These are phyloP conservation scores for Leccinellum albellum DNA, from an alignment of 768 basidiomycete species.

Conservation along the genomic window DNA sequence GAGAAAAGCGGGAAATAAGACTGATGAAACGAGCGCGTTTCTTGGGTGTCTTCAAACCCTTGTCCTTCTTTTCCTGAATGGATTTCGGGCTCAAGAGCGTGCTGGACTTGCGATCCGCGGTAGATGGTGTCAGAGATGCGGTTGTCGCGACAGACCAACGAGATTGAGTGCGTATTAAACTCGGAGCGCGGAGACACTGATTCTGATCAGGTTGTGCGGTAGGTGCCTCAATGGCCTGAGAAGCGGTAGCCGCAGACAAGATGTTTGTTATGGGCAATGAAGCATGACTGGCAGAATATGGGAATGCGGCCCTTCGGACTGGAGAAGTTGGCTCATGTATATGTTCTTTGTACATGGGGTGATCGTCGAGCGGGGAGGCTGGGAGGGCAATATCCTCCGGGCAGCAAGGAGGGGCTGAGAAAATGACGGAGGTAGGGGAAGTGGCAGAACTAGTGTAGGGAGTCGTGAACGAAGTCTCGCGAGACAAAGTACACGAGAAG, in stretches of 20 bases:
- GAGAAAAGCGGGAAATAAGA: constrained; percentile 31
- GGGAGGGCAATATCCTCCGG: constrained; percentile 28
- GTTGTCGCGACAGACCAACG: constrained; percentile 32
- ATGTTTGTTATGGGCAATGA: constrained; percentile 6
- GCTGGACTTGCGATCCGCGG: constrained; percentile 6
- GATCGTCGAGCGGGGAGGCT: constrained; percentile 19
- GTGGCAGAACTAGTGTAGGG: constrained; percentile 21
- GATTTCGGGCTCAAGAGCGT: constrained; percentile 8
- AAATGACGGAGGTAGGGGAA: constrained; percentile 19
- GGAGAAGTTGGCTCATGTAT: constrained; percentile 5
- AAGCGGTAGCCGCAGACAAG: constrained; percentile 9
- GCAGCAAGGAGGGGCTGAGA: constrained; percentile 12
- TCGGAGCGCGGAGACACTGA: constrained; percentile 2
- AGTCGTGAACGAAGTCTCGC: constrained; percentile 24
- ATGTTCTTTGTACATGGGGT: background rate
- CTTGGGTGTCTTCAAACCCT: constrained; percentile 23
- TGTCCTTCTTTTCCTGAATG: constrained; percentile 19
- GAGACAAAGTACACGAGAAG: constrained; percentile 26
- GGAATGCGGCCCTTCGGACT: background rate
- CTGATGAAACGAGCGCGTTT: constrained; percentile 33
- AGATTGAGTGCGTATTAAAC: constrained; percentile 13
- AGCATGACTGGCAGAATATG: constrained; percentile 4
- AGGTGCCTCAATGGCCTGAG: background rate
- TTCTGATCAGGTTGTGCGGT: background rate
- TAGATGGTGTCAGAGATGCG: constrained; percentile 23